These are phyloP conservation scores for Sphagnum contortum DNA, from an alignment of 225 moss, liverwort and hornwort genomes.

Conservation along the genomic window DNA sequence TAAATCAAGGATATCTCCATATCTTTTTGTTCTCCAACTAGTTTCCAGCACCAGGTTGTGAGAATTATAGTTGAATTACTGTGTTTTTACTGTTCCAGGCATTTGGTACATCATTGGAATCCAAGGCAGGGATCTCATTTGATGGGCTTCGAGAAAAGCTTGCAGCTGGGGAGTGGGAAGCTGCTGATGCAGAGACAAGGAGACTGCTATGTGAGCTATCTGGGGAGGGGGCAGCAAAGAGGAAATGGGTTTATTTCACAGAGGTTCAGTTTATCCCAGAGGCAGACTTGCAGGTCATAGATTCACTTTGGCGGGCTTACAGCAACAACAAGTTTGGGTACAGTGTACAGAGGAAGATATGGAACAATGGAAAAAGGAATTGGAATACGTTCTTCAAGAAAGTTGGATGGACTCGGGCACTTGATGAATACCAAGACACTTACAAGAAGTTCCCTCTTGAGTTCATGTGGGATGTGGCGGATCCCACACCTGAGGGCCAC, in stretches of 20 bases:
- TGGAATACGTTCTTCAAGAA: conserved; percentile 75
- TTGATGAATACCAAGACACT: conserved; percentile 70
- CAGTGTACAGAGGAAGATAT: conserved; percentile 79
- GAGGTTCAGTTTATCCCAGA: conserved; percentile 82
- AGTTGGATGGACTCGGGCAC: conserved; percentile 73
- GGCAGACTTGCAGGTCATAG: conserved; percentile 62
- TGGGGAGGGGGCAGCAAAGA: conserved; percentile 72
- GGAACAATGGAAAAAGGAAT: conserved; percentile 44
- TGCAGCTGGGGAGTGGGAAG: conserved; percentile 89
- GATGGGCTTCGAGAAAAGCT: conserved; percentile 59
- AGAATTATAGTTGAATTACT: too few relatives aligned
- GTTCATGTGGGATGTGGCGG: conserved; percentile 80
- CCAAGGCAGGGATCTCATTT: conserved; percentile 59
- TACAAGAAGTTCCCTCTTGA: conserved; percentile 93
- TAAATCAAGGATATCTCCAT: too few relatives aligned
- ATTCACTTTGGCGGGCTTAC: conserved; percentile 74
- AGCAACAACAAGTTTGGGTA: conserved; percentile 85
- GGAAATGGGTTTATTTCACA: conserved; percentile 93
- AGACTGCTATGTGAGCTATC: conserved; percentile 65
- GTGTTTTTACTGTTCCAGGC: conserved; percentile 8
- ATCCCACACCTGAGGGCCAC: conserved; percentile 74
- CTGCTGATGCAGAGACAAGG: conserved; percentile 87
- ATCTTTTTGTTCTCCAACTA: too few relatives aligned
- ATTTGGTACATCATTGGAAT: conserved; percentile 29
- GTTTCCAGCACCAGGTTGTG: too few relatives aligned